Base-by-base conservation (phyloP, 495 filamentous ascomycete species). In the Hypoxylon lienhwacheense region DNA sequence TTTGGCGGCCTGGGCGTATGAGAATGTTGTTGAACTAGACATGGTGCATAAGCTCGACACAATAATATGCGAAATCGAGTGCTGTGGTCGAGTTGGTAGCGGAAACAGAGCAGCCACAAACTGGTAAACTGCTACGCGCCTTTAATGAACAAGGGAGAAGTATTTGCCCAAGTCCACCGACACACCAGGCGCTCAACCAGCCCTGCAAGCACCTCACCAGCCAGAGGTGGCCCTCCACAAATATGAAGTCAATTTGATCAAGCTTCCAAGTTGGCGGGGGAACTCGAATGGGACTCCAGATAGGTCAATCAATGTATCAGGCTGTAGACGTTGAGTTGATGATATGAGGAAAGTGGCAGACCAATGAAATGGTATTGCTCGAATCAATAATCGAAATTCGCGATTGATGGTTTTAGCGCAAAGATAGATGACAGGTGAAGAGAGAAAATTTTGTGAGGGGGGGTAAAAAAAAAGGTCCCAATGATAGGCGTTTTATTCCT, bases 1-100 rank as follows among this genome's bases (percentile, higher is more conserved):
- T 71, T 89, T 91, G 20, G 92, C 93, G 65, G 92, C 92, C 77
- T 96, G 90, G 49, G 92, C 92, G 73, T 98, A 98, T 32, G 93
- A 96, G 71, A 96, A 95, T 46, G 78, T 67, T 40, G 79, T 56
- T 53, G 71, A 59, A 39, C 44, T 66, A 16, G 64, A 72, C 64
- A 74, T 72, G 42, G 69, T 53, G 66, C 70, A 66, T 55, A 2
- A 39, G 17, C 44, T 25, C 20, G 49, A 45, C 21, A 56, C 41
- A 28, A 41, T 29, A 61, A 57, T 33, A 47, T 47, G 61, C 14
- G 69, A 67, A 41, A 51, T 52, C 26, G 8, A 34, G 19, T 37
- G 53, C 15, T 47, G 39, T 12, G 51, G 37, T 39, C 47, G 36
- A 21, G 46, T 24, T 22, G 36, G 37, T 41, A 49, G 39, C 50